Evolutionary conservation across 352 stramenopile species (phyloP).

Genomic region (Pythium inflatum): DNA sequence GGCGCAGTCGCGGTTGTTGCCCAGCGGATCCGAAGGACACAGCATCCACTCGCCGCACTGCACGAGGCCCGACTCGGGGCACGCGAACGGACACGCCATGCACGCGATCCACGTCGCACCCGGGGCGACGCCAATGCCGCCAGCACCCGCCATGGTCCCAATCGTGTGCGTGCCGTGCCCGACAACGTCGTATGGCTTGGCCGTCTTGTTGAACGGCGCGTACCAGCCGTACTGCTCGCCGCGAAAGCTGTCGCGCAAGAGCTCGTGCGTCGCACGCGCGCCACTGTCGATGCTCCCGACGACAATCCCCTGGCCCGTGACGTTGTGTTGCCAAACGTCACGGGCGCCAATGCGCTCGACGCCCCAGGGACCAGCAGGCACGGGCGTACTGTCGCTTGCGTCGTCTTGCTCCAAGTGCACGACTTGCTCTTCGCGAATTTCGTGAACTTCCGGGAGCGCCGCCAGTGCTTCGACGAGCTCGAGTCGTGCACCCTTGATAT

Average conservation of each 20-base stretch:
- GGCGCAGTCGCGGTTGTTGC: constrained; percentile 25
- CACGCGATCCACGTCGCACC: constrained; percentile 26
- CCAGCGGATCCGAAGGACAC: constrained; percentile 9
- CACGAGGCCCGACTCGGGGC: constrained; percentile 11
- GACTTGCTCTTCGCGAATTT: constrained; percentile 28
- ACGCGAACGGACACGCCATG: constrained; percentile 13
- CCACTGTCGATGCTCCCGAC: constrained; percentile 38
- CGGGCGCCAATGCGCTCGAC: constrained; percentile 23
- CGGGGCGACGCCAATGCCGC: constrained; percentile 5
- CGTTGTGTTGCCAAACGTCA: constrained; percentile 23
- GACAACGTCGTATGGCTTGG: constrained; percentile 17
- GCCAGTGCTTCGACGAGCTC: constrained; percentile 29
- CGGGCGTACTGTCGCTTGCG: neutral
- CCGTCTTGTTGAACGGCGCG: constrained; percentile 30
- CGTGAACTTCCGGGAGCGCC: constrained; percentile 2
- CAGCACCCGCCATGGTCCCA: constrained; percentile 7
- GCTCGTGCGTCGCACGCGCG: constrained; percentile 31
- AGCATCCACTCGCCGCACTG: constrained; percentile 21
- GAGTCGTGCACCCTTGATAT: constrained; percentile 24
- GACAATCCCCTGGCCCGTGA: constrained; percentile 27
- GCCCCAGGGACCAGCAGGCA: constrained; percentile 40
- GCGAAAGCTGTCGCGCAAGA: constrained; percentile 32
- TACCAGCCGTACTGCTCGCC: constrained; percentile 33
- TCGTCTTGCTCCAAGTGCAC: constrained; percentile 1
- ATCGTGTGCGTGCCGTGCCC: constrained; percentile 16